Evolutionary conservation across 177 flowering plant species (phyloP).

Genomic region (Vitis hybrid): DNA sequence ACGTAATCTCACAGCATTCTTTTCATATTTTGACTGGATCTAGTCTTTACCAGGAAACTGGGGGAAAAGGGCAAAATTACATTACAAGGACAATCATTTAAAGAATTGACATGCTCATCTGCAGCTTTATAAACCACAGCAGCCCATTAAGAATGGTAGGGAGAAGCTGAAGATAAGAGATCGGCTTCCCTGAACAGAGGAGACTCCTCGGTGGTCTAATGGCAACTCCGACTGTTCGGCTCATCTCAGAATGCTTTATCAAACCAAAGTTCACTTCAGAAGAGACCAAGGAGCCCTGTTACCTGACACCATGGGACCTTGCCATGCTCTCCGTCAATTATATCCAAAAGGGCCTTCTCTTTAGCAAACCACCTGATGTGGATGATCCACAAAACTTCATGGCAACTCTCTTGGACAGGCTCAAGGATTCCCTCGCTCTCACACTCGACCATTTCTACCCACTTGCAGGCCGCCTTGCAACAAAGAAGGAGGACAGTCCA

Average conservation of each 20-base stretch:
- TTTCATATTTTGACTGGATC: neutral
- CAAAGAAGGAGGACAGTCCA: too few species aligned
- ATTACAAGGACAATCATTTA: too few species aligned
- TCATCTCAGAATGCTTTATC: slow-evolving; percentile 36
- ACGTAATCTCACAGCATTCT: neutral
- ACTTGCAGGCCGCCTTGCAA: too few species aligned
- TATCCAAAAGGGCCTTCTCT: slow-evolving; percentile 64
- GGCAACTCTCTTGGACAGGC: too few species aligned
- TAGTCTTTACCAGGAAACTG: neutral
- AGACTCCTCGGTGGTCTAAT: too few species aligned
- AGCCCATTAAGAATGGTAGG: neutral
- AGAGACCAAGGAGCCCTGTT: slow-evolving; percentile 21
- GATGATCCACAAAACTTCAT: too few species aligned
- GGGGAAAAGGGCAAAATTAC: neutral
- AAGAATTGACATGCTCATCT: too few species aligned
- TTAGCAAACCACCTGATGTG: neutral
- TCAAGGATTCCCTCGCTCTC: too few species aligned
- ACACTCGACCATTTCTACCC: too few species aligned
- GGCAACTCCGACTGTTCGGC: neutral
- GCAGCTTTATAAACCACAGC: neutral
- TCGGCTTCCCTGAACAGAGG: too few species aligned
- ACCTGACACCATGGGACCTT: slow-evolving; percentile 50
- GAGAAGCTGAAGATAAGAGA: neutral
- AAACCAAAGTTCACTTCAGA: slow-evolving; percentile 17
- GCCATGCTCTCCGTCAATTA: slow-evolving; percentile 39